phyloP scores from a whole-genome alignment of 2,329 filamentous ascomycete genomes.

The Penicillium polonicum region DNA sequence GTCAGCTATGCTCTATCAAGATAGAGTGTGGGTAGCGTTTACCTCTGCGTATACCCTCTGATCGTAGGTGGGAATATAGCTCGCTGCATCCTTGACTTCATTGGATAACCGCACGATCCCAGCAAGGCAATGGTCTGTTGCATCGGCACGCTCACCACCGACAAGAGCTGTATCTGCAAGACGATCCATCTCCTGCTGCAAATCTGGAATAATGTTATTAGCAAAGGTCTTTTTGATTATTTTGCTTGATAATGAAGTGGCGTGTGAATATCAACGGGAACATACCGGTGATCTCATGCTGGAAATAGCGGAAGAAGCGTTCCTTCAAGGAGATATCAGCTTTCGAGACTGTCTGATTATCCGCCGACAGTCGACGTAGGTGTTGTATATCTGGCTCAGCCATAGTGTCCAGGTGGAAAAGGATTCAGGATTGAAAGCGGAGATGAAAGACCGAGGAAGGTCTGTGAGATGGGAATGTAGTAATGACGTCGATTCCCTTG shows the following conservation, averaged over 20 bases:
- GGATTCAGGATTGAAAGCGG: neutral
- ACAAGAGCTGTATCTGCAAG: conserved; percentile 62
- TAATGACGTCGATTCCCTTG: conserved; percentile 35
- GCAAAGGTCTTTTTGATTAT: neutral
- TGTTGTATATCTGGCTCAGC: conserved; percentile 31
- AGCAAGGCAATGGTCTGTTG: conserved; percentile 75
- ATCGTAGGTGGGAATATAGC: conserved; percentile 83
- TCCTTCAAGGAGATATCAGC: conserved; percentile 60
- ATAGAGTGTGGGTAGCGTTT: conserved; percentile 15
- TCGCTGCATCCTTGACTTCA: conserved; percentile 79
- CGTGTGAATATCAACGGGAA: conserved; percentile 13
- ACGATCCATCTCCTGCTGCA: conserved; percentile 72
- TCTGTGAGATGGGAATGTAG: conserved; percentile 19
- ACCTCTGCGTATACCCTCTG: conserved; percentile 82
- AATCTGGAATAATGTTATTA: conserved; percentile 50
- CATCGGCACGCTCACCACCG: conserved; percentile 74
- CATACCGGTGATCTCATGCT: conserved; percentile 68
- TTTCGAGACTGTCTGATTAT: conserved; percentile 35
- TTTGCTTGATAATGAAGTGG: neutral
- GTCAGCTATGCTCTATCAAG: conserved; percentile 20
- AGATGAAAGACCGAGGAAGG: neutral
- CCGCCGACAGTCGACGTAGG: conserved; percentile 32
- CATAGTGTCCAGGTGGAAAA: conserved; percentile 26
- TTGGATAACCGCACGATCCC: conserved; percentile 77
- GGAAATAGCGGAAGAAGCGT: conserved; percentile 81